phyloP scores from a whole-genome alignment of 192 early-diverging fungal genomes.

The Coemansia sp. region DNA sequence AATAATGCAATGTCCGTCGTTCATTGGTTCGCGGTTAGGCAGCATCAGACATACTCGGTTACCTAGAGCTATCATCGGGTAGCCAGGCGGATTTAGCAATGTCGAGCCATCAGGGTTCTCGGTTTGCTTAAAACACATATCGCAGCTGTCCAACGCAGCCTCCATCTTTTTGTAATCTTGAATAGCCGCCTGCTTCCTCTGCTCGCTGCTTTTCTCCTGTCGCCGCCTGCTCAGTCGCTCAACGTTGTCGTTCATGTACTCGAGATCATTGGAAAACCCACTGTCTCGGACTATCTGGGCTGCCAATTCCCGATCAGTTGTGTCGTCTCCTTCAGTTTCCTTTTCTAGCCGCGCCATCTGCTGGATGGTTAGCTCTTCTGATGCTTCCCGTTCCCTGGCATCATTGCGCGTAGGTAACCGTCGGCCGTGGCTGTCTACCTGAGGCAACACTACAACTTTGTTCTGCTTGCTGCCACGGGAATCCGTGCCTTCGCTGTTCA shows the following conservation, averaged over 20 bases:
- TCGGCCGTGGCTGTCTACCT: constrained; percentile 38
- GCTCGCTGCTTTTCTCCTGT: constrained; percentile 60
- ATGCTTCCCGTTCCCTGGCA: constrained; percentile 10
- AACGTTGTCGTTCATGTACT: constrained; percentile 89
- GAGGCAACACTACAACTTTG: constrained; percentile 37
- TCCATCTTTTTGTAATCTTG: constrained; percentile 68
- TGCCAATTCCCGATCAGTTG: constrained; percentile 18
- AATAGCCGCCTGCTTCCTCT: constrained; percentile 65
- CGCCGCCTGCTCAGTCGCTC: constrained; percentile 68
- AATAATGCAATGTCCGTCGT: constrained; percentile 86
- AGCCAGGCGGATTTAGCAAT: constrained; percentile 60
- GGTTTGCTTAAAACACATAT: constrained; percentile 67
- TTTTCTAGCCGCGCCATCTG: constrained; percentile 37
- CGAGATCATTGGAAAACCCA: constrained; percentile 62
- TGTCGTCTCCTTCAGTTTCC: constrained; percentile 26
- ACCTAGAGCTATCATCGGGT: constrained; percentile 74
- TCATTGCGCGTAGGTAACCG: constrained; percentile 4
- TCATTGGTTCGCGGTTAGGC: constrained; percentile 69
- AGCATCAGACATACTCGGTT: constrained; percentile 77
- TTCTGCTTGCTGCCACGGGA: neutral
- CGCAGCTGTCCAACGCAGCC: constrained; percentile 54
- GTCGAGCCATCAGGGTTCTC: constrained; percentile 24
- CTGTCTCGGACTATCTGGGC: constrained; percentile 45
- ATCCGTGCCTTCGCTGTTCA: constrained; percentile 20
- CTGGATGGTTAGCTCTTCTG: constrained; percentile 2